A percentile compares a stretch with the other conserved stretches of the same genome.
Conservation (phyloP, 352 stramenopile genomes). For the Globisporangium ultimum region DNA sequence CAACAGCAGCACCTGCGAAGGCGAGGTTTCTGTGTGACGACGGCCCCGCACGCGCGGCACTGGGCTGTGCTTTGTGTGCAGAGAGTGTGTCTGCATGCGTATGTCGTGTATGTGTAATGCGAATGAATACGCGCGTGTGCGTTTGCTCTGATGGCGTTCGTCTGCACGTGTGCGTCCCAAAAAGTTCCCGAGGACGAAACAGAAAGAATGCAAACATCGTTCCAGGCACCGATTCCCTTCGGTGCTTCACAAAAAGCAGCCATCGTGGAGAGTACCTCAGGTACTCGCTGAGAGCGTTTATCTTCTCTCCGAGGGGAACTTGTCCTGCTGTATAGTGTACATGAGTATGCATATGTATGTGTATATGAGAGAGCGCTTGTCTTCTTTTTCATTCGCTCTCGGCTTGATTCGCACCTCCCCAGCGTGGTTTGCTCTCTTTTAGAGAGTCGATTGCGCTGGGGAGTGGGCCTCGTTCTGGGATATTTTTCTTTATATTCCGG, state of each 20-base stretch:
- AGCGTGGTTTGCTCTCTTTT: constrained; percentile 6
- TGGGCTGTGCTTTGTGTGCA: no score
- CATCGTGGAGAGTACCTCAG: constrained; percentile 64
- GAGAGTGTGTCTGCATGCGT: not conserved
- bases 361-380: constrained; percentile 7
- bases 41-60: no score
- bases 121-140: not conserved
- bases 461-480: constrained; percentile 39
- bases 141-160: not conserved
- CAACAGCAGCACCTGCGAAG: no score
- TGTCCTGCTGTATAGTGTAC: not conserved
- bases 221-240: constrained; percentile 39
- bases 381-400: constrained; percentile 3
- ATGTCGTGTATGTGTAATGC: not conserved
- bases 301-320: constrained; percentile 79
- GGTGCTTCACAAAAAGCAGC: constrained; percentile 23
- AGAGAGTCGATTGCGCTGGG: not conserved
- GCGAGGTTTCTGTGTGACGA: no score
- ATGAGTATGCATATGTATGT: constrained; percentile 12
- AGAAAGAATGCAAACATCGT: constrained; percentile 21
- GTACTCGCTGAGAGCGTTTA: constrained; percentile 59
- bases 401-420: constrained; percentile 30
- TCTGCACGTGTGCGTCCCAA: not conserved
- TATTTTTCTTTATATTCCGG: constrained; percentile 10
- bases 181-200: constrained; percentile 45